These are phyloP conservation scores for Starmerella roubikii DNA, from an alignment of 805 yeast species.

Conservation along the genomic window DNA sequence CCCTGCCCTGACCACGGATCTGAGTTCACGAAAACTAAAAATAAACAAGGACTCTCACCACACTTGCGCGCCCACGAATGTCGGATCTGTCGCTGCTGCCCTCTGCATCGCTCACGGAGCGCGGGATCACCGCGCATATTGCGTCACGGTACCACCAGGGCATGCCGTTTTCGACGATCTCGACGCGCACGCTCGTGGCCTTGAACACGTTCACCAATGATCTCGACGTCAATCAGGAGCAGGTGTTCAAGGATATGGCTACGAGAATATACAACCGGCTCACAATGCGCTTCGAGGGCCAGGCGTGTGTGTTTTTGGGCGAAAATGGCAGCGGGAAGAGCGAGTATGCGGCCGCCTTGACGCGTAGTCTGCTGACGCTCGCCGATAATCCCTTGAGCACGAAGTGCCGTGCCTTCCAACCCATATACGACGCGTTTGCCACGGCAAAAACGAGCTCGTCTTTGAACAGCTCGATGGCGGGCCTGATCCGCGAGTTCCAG, in stretches of 20 bases:
- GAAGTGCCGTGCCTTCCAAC: slow-evolving; percentile 26
- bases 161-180: slow-evolving; percentile 29
- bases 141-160: slow-evolving; percentile 33
- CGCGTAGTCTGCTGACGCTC: slow-evolving; percentile 24
- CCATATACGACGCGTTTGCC: slow-evolving; percentile 28
- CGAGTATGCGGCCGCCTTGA: slow-evolving; percentile 26
- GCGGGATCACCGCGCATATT: slow-evolving; percentile 31
- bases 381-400: slow-evolving; percentile 28
- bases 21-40: too few relatives aligned
- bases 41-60: too few relatives aligned
- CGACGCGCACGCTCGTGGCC: slow-evolving; percentile 29
- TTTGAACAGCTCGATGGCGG: slow-evolving; percentile 36
- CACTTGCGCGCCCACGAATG: slow-evolving; percentile 6
- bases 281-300: slow-evolving; percentile 27
- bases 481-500: slow-evolving; percentile 41
- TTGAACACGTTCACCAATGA: slow-evolving; percentile 28
- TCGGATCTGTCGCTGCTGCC: slow-evolving; percentile 29
- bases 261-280: slow-evolving; percentile 29
- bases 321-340: slow-evolving; percentile 32
- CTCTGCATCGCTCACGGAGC: slow-evolving; percentile 26
- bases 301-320: slow-evolving; percentile 29
- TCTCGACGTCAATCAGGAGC: slow-evolving; percentile 28
- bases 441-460: slow-evolving; percentile 28
- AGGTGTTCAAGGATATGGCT: slow-evolving; percentile 27
- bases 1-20: too few relatives aligned